Evolutionary conservation across 192 early-diverging fungal genomes (phyloP).

Genomic region (Entomortierella parvispora): DNA sequence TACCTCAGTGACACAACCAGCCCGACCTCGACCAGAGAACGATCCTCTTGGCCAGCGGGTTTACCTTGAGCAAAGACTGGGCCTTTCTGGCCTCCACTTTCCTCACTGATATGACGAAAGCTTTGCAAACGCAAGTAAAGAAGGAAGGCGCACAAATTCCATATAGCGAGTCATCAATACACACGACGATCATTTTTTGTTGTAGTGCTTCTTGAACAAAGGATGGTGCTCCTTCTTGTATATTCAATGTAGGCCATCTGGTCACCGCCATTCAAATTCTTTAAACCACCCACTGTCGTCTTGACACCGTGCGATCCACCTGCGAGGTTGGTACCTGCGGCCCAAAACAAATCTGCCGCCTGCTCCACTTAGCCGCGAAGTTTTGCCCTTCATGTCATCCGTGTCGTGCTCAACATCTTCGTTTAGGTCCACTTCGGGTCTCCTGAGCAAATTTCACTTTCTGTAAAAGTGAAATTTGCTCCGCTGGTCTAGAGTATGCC

Average conservation of each 20-base stretch:
- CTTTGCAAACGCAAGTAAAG: no score
- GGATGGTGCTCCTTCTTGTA: slow-evolving; percentile 65
- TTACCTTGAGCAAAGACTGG: no score
- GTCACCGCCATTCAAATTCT: slow-evolving; percentile 88
- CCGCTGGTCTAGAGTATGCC: slow-evolving; percentile 74
- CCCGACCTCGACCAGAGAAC: no score
- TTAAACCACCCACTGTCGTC: slow-evolving; percentile 73
- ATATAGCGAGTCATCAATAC: no score
- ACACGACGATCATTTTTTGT: slow-evolving; percentile 59
- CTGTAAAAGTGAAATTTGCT: slow-evolving; percentile 88
- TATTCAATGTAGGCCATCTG: slow-evolving; percentile 96
- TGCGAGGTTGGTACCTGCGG: slow-evolving; percentile 50
- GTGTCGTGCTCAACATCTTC: slow-evolving; percentile 72
- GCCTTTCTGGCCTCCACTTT: no score
- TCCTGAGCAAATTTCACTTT: slow-evolving; percentile 83
- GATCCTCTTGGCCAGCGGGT: no score
- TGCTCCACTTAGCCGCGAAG: slow-evolving; percentile 48
- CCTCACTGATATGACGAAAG: no score
- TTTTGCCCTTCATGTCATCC: slow-evolving; percentile 63
- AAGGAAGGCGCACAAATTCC: no score
- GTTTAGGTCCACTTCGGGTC: slow-evolving; percentile 60
- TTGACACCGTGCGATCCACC: slow-evolving; percentile 54
- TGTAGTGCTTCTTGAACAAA: slow-evolving; percentile 74
- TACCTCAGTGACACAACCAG: no score
- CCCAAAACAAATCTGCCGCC: slow-evolving; percentile 54